These are phyloP conservation scores for Lasiosphaeria hispida DNA, from an alignment of 495 filamentous ascomycete species.

Conservation along the genomic window DNA sequence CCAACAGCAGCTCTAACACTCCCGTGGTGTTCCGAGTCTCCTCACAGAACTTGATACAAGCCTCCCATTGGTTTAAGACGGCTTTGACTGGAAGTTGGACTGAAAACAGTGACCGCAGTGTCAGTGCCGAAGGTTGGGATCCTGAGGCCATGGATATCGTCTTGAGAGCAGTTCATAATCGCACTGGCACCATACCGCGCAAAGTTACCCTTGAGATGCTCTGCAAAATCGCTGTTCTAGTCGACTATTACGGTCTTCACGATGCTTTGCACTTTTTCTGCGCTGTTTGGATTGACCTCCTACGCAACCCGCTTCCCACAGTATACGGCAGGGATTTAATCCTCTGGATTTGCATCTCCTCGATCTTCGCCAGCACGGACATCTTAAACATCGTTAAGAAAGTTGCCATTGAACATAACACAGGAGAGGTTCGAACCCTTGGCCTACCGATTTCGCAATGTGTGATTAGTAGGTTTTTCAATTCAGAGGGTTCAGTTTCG, in stretches of 20 bases:
- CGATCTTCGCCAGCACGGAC: background rate
- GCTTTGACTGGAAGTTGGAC: background rate
- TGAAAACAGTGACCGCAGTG: background rate
- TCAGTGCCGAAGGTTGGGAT: background rate
- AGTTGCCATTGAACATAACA: slow-evolving; percentile 7
- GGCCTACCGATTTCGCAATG: slow-evolving; percentile 12
- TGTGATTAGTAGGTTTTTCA: slow-evolving; percentile 7
- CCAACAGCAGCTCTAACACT: background rate
- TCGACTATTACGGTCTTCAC: slow-evolving; percentile 48
- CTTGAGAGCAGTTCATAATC: background rate
- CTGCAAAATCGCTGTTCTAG: slow-evolving; percentile 45
- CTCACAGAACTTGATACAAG: background rate
- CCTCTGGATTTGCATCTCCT: slow-evolving; percentile 20
- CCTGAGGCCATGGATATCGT: background rate
- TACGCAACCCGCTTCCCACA: slow-evolving; percentile 17
- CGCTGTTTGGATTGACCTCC: slow-evolving; percentile 37
- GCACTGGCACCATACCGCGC: background rate
- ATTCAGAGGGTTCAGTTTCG: background rate
- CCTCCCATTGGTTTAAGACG: background rate
- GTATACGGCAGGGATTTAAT: slow-evolving; percentile 23
- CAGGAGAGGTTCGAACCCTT: slow-evolving; percentile 8
- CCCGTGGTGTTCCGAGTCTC: background rate
- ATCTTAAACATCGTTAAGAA: slow-evolving; percentile 5
- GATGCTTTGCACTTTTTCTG: slow-evolving; percentile 34
- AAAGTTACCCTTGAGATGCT: slow-evolving; percentile 39